These are phyloP conservation scores for Boletus semigastroideus DNA, from an alignment of 1,284 basidiomycete genomes.

Conservation along the genomic window DNA sequence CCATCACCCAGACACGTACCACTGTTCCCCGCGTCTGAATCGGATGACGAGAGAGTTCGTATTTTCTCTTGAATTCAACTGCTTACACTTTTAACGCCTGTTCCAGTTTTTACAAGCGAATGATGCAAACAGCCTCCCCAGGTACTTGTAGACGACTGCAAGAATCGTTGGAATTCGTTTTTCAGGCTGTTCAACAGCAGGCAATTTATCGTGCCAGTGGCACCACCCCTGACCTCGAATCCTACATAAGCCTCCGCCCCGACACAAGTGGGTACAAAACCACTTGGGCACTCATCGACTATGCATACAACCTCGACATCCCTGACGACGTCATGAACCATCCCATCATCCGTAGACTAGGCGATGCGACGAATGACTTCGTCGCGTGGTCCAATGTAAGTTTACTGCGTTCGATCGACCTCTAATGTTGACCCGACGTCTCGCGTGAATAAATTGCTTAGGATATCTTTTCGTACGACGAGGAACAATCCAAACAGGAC, in stretches of 20 bases:
- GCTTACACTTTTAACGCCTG: not conserved
- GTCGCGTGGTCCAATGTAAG: slow-evolving; percentile 64
- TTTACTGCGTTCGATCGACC: not conserved
- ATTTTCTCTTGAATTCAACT: not conserved
- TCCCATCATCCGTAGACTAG: slow-evolving; percentile 47
- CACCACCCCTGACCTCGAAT: slow-evolving; percentile 56
- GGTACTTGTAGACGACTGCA: slow-evolving; percentile 55
- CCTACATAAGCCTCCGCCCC: slow-evolving; percentile 58
- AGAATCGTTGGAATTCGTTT: slow-evolving; percentile 58
- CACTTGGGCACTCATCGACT: slow-evolving; percentile 41
- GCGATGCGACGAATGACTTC: slow-evolving; percentile 59
- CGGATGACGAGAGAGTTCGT: slow-evolving; percentile 56
- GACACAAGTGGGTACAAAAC: slow-evolving; percentile 52
- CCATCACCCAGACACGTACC: slow-evolving; percentile 47
- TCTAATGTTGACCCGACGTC: not conserved
- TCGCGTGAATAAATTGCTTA: slow-evolving; percentile 19
- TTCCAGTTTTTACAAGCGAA: slow-evolving; percentile 49
- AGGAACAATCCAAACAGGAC: slow-evolving; percentile 63
- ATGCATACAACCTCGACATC: slow-evolving; percentile 55
- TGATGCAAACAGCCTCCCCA: slow-evolving; percentile 47
- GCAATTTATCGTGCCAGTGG: slow-evolving; percentile 50
- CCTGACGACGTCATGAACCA: slow-evolving; percentile 65
- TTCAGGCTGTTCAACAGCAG: slow-evolving; percentile 59
- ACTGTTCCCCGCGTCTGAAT: slow-evolving; percentile 37
- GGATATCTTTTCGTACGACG: slow-evolving; percentile 69